phyloP scores from a whole-genome alignment of 2,329 filamentous ascomycete genomes.

The Ceratocystis eucalypticola region DNA sequence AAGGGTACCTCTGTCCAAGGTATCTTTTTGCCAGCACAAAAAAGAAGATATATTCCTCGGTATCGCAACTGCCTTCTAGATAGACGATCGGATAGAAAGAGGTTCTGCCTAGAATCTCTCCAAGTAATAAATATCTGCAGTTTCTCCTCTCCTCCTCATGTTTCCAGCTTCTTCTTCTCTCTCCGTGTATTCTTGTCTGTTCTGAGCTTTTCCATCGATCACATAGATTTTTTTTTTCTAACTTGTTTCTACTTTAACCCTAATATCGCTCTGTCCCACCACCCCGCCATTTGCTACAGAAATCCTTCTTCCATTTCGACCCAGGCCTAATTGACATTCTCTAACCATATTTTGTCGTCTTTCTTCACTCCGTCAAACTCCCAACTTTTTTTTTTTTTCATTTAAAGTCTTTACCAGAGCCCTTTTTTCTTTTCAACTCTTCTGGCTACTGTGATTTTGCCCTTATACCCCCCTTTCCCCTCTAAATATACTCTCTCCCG shows the following conservation, averaged over 20 bases:
- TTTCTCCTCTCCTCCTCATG: background rate
- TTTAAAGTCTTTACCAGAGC: conserved; percentile 14
- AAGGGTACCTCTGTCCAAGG: background rate
- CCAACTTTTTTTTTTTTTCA: conserved; percentile 9
- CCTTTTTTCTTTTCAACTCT: conserved; percentile 12
- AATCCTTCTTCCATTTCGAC: conserved; percentile 15
- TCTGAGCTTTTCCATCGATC: background rate
- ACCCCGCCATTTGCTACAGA: conserved; percentile 14
- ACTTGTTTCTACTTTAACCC: background rate
- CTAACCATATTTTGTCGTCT: conserved; percentile 12
- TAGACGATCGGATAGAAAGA: background rate
- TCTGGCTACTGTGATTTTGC: conserved; percentile 1
- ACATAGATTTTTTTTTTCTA: background rate
- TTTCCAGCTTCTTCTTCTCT: background rate
- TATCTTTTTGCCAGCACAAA: background rate
- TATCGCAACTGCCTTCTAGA: background rate
- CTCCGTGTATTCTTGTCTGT: background rate
- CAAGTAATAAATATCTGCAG: background rate
- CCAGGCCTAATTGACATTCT: conserved; percentile 11
- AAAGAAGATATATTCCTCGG: background rate
- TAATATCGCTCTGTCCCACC: conserved; percentile 3
- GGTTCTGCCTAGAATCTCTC: background rate
- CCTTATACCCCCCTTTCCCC: background rate
- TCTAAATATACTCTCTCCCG: conserved; percentile 7
- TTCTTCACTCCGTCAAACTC: conserved; percentile 14